Evolutionary conservation across 345 rosid genomes (phyloP).

Genomic region (Clausena lansium): DNA sequence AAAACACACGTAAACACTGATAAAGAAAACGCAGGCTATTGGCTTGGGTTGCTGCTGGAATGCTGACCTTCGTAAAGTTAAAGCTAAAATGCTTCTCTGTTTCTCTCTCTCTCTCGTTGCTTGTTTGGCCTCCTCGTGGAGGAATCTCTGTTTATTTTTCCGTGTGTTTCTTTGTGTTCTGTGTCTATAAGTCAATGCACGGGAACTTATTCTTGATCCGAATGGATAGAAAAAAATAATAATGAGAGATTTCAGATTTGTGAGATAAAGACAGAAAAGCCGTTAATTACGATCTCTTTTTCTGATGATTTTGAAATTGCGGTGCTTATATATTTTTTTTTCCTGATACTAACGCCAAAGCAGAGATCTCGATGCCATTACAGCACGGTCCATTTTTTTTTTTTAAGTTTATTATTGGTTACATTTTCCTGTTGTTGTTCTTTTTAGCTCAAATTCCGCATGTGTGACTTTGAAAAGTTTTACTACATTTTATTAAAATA

Average conservation of each 20-base stretch:
- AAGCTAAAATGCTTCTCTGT: slow-evolving; percentile 31
- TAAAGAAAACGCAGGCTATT: slow-evolving; percentile 22
- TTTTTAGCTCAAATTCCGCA: not conserved
- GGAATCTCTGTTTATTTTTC: slow-evolving; percentile 47
- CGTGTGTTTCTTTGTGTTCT: not conserved
- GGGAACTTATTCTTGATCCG: slow-evolving; percentile 46
- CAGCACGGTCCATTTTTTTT: not conserved
- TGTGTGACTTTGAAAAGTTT: slow-evolving; percentile 6
- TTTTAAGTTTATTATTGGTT: not conserved
- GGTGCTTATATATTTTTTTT: not conserved
- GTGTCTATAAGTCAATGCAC: slow-evolving; percentile 52
- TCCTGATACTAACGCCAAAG: not conserved
- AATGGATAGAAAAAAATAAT: not conserved
- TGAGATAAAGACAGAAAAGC: slow-evolving; percentile 37
- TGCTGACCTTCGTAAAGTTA: slow-evolving; percentile 56
- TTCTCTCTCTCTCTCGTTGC: not conserved
- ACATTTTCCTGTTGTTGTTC: not conserved
- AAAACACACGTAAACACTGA: slow-evolving; percentile 34
- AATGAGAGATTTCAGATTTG: not conserved
- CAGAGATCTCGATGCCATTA: slow-evolving; percentile 46
- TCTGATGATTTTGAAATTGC: slow-evolving; percentile 6
- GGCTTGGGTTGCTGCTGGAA: slow-evolving; percentile 1
- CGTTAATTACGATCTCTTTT: slow-evolving; percentile 49
- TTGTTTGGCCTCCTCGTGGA: slow-evolving; percentile 46
- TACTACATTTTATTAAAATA: not conserved